A percentile compares a stretch with the other conserved stretches of the same genome.
Conservation (phyloP, 495 filamentous ascomycete genomes). For the Aspergillus affinis region DNA sequence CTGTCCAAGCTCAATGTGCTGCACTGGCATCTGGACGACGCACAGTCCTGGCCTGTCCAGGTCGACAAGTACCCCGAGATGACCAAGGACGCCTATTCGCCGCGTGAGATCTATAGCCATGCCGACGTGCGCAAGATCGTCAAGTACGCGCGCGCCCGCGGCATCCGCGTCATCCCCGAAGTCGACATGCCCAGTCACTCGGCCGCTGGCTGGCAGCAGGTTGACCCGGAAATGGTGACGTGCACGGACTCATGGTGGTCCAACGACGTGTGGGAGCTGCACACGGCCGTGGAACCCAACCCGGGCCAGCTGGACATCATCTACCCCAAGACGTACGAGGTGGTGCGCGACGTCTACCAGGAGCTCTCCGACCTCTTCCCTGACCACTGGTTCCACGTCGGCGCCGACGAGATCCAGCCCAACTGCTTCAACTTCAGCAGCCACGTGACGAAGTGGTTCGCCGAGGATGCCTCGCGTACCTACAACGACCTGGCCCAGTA, state of each 20-base stretch:
- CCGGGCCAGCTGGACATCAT: constrained; percentile 59
- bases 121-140: constrained; percentile 43
- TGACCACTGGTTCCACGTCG: constrained; percentile 56
- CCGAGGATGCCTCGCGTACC: constrained; percentile 48
- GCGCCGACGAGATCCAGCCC: constrained; percentile 53
- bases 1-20: constrained; percentile 53
- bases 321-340: constrained; percentile 53
- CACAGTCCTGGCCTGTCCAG: constrained; percentile 52
- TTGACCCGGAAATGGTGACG: constrained; percentile 51
- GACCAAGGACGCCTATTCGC: constrained; percentile 54
- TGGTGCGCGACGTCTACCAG: constrained; percentile 51
- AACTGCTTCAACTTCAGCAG: constrained; percentile 56
- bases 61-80: constrained; percentile 52
- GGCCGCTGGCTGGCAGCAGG: constrained; percentile 53
- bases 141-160: constrained; percentile 46
- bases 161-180: constrained; percentile 50
- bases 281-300: constrained; percentile 57
- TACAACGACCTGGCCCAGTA: constrained; percentile 54
- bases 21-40: constrained; percentile 53
- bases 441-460: constrained; percentile 46
- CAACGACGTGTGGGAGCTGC: constrained; percentile 49
- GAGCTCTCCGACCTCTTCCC: constrained; percentile 53
- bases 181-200: constrained; percentile 55
- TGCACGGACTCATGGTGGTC: constrained; percentile 58
- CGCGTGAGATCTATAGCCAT: constrained; percentile 42